Evolutionary conservation across 106 monocot species (phyloP), one percentile per base, ranked within the genome.

Genomic region (Dioscorea dumetorum): DNA sequence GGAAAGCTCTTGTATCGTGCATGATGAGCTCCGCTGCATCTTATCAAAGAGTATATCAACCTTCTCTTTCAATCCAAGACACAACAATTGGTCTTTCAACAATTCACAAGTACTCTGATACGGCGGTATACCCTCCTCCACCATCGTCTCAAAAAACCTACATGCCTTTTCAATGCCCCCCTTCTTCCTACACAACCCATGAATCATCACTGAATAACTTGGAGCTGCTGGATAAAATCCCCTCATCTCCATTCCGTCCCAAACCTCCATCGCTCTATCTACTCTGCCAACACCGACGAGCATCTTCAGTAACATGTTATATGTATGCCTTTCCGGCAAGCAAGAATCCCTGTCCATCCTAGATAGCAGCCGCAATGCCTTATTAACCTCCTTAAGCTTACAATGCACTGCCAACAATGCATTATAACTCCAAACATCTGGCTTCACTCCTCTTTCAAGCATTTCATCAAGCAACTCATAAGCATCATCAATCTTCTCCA

Each of bases 231-330:
- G 97, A 49, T 84, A 79, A 62, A 87, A 99, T 12, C 80, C 82
- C 57, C 82, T 75, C 48, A 18, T 49, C 20, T 72, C 82, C 92
- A 99, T 99, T 49, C 90, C 87, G 28, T 93, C 87, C 86, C 89
- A 92, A 35, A 99, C 84, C 61, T 99, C 92, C 52, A 58, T 33
- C 0, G 84, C 87, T 32, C 74, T 58, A 59, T 99, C 84, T 12
- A 90, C 64, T 74, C 92, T 87, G 0, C 92, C 97, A 3, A 87
- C 74, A 1, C 63, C 67, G 20, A 99, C 69, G 76, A 99, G 67
- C 92, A 90, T 99, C 81, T 92, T 99, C 66, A 99, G 69, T 60
- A 99, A 49, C 89, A 99, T 92, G 53, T 99, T 92, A 24, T 99
- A 99, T 0, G 84, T 93, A 60, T 90, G 92, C 24, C 82, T 63